A percentile compares a stretch with the other conserved stretches of the same genome.
Evolutionary conservation across 139 green algal genomes (phyloP).

Genomic region (Chlamydomonas schloesseri): DNA sequence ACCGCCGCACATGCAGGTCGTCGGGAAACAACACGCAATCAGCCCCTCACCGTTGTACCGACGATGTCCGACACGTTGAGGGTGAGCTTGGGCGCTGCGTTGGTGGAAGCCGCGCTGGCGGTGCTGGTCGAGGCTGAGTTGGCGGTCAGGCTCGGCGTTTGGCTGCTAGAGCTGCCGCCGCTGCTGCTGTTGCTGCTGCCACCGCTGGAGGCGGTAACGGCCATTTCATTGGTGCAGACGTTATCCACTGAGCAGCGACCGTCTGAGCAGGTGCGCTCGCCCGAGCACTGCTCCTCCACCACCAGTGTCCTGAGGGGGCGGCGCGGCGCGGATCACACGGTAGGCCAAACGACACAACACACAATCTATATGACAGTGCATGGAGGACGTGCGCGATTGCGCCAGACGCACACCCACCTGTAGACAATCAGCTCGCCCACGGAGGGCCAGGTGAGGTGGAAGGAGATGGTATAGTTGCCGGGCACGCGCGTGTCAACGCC

Average conservation of each 20-base stretch:
- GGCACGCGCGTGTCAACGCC: background rate
- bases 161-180: background rate
- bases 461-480: conserved; percentile 28
- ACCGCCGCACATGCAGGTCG: too few species aligned
- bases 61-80: background rate
- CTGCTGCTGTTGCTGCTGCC: too few species aligned
- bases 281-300: background rate
- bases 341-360: background rate
- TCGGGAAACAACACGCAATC: too few species aligned
- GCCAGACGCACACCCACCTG: background rate
- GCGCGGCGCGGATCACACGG: too few species aligned
- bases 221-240: background rate
- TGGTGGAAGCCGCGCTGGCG: background rate
- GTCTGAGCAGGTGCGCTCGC: background rate
- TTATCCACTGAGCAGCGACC: background rate
- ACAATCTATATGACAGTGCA: background rate
- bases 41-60: too few species aligned
- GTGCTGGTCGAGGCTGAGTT: background rate
- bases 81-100: background rate
- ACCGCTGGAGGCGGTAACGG: too few species aligned
- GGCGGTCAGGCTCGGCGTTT: background rate
- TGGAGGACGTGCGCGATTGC: background rate
- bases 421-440: conserved; percentile 7
- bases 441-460: conserved; percentile 18
- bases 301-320: background rate